Evolutionary conservation across 1,139 yeast genomes (phyloP).

Genomic region (Eremothecium coryli): DNA sequence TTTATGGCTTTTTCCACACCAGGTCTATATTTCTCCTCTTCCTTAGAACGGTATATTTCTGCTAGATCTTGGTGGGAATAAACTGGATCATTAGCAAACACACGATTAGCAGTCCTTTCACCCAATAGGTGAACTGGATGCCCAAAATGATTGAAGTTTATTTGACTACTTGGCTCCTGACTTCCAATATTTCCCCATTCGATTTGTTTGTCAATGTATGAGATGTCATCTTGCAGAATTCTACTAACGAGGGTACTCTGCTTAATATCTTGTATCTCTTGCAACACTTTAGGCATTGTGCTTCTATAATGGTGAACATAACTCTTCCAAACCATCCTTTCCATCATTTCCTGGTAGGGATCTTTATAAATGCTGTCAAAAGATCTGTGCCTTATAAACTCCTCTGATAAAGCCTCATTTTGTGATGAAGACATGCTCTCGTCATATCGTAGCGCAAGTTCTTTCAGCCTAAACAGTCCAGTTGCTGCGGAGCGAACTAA

Average conservation of each 20-base stretch:
- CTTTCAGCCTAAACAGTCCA: constrained; percentile 26
- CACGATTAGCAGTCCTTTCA: constrained; percentile 6
- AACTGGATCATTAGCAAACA: constrained; percentile 9
- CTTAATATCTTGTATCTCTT: neutral
- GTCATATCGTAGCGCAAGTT: constrained; percentile 24
- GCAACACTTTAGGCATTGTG: neutral
- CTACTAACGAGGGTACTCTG: neutral
- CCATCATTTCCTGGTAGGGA: constrained; percentile 9
- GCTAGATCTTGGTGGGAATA: constrained; percentile 1
- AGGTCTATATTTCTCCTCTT: constrained; percentile 2
- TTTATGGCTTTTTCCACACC: neutral
- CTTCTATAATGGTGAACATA: neutral
- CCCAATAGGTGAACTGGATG: constrained; percentile 8
- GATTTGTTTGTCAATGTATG: neutral
- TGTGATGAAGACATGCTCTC: constrained; percentile 9
- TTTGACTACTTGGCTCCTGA: neutral
- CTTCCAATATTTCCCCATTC: neutral
- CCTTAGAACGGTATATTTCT: constrained; percentile 3
- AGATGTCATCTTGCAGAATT: neutral
- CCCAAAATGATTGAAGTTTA: constrained; percentile 8
- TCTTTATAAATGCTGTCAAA: constrained; percentile 10
- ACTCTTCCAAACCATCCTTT: constrained; percentile 8
- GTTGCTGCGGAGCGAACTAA: too few species aligned
- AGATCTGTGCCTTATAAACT: constrained; percentile 6
- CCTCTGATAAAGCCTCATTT: constrained; percentile 12